Evolutionary conservation across 768 basidiomycete species (phyloP).

Genomic region (Strobilomyces dryophilus): DNA sequence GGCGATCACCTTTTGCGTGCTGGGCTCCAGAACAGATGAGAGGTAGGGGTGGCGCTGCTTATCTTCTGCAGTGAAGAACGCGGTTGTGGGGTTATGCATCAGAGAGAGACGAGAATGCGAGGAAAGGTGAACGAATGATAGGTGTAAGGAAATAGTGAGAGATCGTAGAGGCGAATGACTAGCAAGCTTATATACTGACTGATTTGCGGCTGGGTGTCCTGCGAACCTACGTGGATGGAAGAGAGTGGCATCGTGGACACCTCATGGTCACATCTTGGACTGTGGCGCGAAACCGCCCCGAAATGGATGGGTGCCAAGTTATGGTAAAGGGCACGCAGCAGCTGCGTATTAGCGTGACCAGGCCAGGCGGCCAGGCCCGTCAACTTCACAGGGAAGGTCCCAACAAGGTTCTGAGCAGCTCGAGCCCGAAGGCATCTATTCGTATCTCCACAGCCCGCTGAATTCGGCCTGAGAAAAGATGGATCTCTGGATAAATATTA

Average conservation of each 20-base stretch:
- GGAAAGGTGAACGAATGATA: slow-evolving; percentile 15
- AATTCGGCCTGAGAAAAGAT: slow-evolving; percentile 23
- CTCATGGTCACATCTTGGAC: slow-evolving; percentile 29
- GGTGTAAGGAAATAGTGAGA: slow-evolving; percentile 13
- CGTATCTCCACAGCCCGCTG: slow-evolving; percentile 23
- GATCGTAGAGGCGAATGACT: slow-evolving; percentile 11
- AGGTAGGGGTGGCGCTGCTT: slow-evolving; percentile 37
- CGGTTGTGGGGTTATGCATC: slow-evolving; percentile 30
- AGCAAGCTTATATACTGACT: slow-evolving; percentile 30
- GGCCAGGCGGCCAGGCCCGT: slow-evolving; percentile 15
- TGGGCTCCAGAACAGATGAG: slow-evolving; percentile 37
- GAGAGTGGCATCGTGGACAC: slow-evolving; percentile 33
- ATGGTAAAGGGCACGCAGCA: slow-evolving; percentile 29
- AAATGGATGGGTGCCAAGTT: slow-evolving; percentile 25
- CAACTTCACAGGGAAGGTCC: slow-evolving; percentile 18
- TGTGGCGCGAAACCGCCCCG: slow-evolving; percentile 30
- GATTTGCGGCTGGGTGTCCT: slow-evolving; percentile 26
- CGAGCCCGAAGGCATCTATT: slow-evolving; percentile 21
- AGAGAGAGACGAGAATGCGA: slow-evolving; percentile 7
- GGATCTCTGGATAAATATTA: slow-evolving; percentile 14
- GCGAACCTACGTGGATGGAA: slow-evolving; percentile 22
- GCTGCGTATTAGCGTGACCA: slow-evolving; percentile 11
- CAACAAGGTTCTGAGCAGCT: slow-evolving; percentile 12
- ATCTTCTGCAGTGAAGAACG: slow-evolving; percentile 35
- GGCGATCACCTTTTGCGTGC: slow-evolving; percentile 47